Evolutionary conservation across 805 yeast species (phyloP).

Genomic region (Brettanomyces sp.): DNA sequence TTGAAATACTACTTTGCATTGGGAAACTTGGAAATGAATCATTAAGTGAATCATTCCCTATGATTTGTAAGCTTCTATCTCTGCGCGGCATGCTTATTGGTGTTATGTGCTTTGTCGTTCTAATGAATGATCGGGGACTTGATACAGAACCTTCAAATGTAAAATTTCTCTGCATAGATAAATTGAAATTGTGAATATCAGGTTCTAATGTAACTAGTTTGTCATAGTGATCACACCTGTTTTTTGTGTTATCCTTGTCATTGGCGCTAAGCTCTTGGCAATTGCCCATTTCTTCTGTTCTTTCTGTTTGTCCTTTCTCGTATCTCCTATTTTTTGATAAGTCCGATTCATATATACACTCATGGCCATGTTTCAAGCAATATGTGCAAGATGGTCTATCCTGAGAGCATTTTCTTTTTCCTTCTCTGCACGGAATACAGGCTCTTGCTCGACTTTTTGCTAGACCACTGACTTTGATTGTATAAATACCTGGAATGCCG

Average conservation of each 20-base stretch:
- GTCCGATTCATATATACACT: conserved; percentile 38
- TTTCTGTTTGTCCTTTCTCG: too few relatives aligned
- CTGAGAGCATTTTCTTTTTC: conserved; percentile 56
- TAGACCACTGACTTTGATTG: conserved; percentile 7
- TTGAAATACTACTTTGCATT: too few relatives aligned
- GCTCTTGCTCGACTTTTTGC: conserved; percentile 9
- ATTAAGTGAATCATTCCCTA: too few relatives aligned
- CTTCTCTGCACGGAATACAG: conserved; percentile 50
- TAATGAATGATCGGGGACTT: too few relatives aligned
- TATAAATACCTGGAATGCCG: conserved; percentile 9
- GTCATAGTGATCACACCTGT: background rate
- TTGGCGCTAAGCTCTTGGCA: background rate
- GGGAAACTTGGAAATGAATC: too few relatives aligned
- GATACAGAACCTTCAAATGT: too few relatives aligned
- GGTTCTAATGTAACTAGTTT: conserved; percentile 13
- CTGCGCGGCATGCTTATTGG: too few relatives aligned
- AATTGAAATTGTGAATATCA: background rate
- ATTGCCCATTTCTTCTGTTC: background rate
- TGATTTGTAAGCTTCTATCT: too few relatives aligned
- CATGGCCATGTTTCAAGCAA: conserved; percentile 37
- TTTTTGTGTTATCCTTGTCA: background rate
- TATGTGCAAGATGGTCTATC: conserved; percentile 46
- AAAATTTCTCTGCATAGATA: too few relatives aligned
- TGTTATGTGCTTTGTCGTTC: too few relatives aligned
- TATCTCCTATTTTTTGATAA: background rate